Percentiles rank a stretch among this genome's conserved stretches.
phyloP scores from a whole-genome alignment of 768 basidiomycete genomes.

The Cubamyces sp. region DNA sequence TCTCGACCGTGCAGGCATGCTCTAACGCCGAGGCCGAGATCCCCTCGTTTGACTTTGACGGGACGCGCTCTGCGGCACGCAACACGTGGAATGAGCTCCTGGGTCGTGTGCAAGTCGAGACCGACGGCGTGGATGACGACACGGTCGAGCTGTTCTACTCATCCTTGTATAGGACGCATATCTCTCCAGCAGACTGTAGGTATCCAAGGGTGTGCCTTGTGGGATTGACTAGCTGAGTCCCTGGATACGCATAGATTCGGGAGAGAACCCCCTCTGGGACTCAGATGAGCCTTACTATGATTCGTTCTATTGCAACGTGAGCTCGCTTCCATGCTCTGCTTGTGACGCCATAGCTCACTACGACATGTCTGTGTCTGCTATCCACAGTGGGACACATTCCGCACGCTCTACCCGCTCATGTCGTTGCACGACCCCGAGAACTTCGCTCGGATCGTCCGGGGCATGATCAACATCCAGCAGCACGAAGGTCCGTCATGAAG shows the following conservation, averaged over 20 bases:
- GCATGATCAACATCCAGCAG: slow-evolving; percentile 69
- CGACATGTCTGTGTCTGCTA: no score
- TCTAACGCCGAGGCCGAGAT: slow-evolving; percentile 64
- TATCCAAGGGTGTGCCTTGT: not conserved
- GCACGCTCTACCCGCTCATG: slow-evolving; percentile 65
- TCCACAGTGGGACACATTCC: slow-evolving; percentile 65
- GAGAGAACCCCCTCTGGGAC: slow-evolving; percentile 66
- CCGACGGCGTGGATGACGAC: slow-evolving; percentile 49
- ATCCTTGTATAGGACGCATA: slow-evolving; percentile 65
- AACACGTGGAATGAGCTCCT: slow-evolving; percentile 62
- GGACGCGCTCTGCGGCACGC: slow-evolving; percentile 46
- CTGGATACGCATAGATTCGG: slow-evolving; percentile 47
- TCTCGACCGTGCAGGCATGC: slow-evolving; percentile 64
- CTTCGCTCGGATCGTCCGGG: slow-evolving; percentile 62
- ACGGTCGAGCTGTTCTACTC: slow-evolving; percentile 62
- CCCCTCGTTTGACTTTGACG: slow-evolving; percentile 57
- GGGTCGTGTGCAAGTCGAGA: slow-evolving; percentile 56
- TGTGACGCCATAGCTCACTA: no score
- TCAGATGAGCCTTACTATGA: slow-evolving; percentile 67
- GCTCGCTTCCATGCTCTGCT: slow-evolving; percentile 18
- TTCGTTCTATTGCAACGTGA: slow-evolving; percentile 67
- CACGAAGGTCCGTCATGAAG: slow-evolving; percentile 51
- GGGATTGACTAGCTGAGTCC: not conserved
- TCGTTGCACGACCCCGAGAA: slow-evolving; percentile 64
- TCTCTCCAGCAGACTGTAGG: slow-evolving; percentile 67